These are phyloP conservation scores for Protomyces inundatus DNA, from an alignment of 1,139 yeast genomes.

Conservation along the genomic window DNA sequence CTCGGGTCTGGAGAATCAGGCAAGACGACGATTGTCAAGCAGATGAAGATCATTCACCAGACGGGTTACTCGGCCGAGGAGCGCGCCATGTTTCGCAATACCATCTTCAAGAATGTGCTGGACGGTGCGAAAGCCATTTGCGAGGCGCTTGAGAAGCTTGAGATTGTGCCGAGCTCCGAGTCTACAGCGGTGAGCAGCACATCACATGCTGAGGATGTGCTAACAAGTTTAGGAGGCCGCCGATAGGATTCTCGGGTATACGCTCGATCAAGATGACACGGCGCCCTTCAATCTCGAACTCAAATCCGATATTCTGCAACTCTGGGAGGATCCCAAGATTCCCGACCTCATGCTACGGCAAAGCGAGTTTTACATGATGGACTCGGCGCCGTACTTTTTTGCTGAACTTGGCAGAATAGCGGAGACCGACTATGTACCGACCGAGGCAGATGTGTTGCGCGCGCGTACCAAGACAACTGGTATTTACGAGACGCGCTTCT, in stretches of 20 bases:
- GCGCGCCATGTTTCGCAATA: slow-evolving; percentile 71
- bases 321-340: slow-evolving; percentile 62
- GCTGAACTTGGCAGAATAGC: slow-evolving; percentile 40
- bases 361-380: slow-evolving; percentile 76
- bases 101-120: slow-evolving; percentile 88
- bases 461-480: slow-evolving; percentile 97
- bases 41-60: slow-evolving; percentile 77
- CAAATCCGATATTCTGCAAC: slow-evolving; percentile 33
- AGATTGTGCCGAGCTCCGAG: not conserved
- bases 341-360: slow-evolving; percentile 56
- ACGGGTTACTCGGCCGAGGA: slow-evolving; percentile 80
- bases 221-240: slow-evolving; percentile 20
- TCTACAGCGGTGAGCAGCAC: slow-evolving; percentile 8
- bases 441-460: slow-evolving; percentile 74
- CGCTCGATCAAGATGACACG: slow-evolving; percentile 30
- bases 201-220: slow-evolving; percentile 10
- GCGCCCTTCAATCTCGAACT: slow-evolving; percentile 32
- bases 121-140: slow-evolving; percentile 74
- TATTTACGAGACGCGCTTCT: slow-evolving; percentile 78
- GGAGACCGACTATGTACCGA: slow-evolving; percentile 59
- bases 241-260: slow-evolving; percentile 23
- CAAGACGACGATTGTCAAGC: slow-evolving; percentile 89
- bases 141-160: slow-evolving; percentile 25
- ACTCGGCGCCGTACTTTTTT: slow-evolving; percentile 62
- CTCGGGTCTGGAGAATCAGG: slow-evolving; percentile 97